Percentiles rank a stretch among this genome's conserved stretches.
Conservation (phyloP, 2,329 filamentous ascomycete genomes). For the Cladophialophora carrionii region DNA sequence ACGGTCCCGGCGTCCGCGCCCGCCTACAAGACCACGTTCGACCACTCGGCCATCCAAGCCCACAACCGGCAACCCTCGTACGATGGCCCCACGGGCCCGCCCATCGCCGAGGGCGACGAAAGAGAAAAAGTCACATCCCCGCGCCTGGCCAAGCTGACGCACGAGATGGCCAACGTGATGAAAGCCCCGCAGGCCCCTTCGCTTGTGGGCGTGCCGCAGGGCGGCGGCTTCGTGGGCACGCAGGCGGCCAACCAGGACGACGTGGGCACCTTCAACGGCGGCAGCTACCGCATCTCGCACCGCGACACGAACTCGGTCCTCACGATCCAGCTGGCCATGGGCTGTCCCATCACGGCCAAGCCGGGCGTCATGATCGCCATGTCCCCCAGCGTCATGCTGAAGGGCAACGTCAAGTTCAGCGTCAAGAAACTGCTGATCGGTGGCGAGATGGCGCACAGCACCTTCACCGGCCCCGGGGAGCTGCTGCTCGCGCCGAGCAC, state of each 20-base stretch:
- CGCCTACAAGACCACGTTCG: conserved; percentile 36
- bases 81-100: conserved; percentile 21
- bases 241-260: conserved; percentile 70
- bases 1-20: conserved; percentile 37
- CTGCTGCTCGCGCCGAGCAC: conserved; percentile 77
- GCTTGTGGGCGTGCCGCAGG: conserved; percentile 50
- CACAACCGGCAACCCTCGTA: conserved; percentile 33
- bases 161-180: conserved; percentile 34
- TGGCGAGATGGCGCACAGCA: conserved; percentile 76
- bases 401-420: conserved; percentile 80
- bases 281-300: conserved; percentile 90
- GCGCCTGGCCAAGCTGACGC: conserved; percentile 24
- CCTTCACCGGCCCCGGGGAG: conserved; percentile 87
- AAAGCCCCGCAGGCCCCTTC: conserved; percentile 24
- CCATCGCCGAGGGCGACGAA: conserved; percentile 23
- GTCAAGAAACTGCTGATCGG: conserved; percentile 89
- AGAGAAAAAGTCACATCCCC: conserved; percentile 17
- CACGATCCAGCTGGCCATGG: conserved; percentile 85
- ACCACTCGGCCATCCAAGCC: conserved; percentile 28
- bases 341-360: conserved; percentile 78
- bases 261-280: conserved; percentile 95
- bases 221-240: conserved; percentile 66
- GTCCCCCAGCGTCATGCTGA: conserved; percentile 83
- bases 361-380: conserved; percentile 94
- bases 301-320: conserved; percentile 87